Evolutionary conservation across 129 eudicot genomes (phyloP).

Genomic region (Cynara cardunculus): DNA sequence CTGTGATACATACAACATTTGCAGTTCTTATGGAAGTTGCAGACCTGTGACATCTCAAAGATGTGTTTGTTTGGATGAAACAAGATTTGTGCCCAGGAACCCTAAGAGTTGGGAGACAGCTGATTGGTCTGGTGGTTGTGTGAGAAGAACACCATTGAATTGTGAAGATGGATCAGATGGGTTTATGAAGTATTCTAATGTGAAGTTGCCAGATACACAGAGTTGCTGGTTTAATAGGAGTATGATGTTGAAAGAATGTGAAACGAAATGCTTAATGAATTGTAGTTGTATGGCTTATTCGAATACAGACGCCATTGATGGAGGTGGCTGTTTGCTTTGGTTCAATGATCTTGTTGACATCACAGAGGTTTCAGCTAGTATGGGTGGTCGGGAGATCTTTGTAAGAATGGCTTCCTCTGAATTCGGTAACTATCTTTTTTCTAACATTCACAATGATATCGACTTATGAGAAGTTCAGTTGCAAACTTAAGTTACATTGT

Average conservation of each 20-base stretch:
- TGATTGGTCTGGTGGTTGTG: slow-evolving; percentile 68
- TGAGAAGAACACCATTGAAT: slow-evolving; percentile 37
- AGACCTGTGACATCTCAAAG: slow-evolving; percentile 9
- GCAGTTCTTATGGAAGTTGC: slow-evolving; percentile 58
- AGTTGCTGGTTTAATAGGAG: slow-evolving; percentile 30
- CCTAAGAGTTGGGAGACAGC: slow-evolving; percentile 37
- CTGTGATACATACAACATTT: slow-evolving; percentile 44
- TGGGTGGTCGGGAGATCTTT: slow-evolving; percentile 28
- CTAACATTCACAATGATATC: background rate
- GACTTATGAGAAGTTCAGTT: background rate
- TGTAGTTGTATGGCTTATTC: slow-evolving; percentile 48
- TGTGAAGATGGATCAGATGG: slow-evolving; percentile 33
- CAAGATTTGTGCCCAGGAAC: slow-evolving; percentile 43
- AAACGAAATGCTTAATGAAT: slow-evolving; percentile 25
- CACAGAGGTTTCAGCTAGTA: background rate
- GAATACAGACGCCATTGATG: slow-evolving; percentile 17
- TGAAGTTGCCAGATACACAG: slow-evolving; percentile 36
- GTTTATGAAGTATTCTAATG: slow-evolving; percentile 26
- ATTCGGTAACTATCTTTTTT: slow-evolving; percentile 3
- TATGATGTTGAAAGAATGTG: slow-evolving; percentile 35
- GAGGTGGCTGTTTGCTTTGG: slow-evolving; percentile 21
- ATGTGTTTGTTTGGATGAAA: slow-evolving; percentile 46
- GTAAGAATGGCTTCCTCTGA: slow-evolving; percentile 28
- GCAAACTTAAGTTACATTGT: background rate
- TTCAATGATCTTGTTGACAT: slow-evolving; percentile 14